These are phyloP conservation scores for Yamadazyma conglobata DNA, from an alignment of 1,139 yeast species.

Conservation along the genomic window DNA sequence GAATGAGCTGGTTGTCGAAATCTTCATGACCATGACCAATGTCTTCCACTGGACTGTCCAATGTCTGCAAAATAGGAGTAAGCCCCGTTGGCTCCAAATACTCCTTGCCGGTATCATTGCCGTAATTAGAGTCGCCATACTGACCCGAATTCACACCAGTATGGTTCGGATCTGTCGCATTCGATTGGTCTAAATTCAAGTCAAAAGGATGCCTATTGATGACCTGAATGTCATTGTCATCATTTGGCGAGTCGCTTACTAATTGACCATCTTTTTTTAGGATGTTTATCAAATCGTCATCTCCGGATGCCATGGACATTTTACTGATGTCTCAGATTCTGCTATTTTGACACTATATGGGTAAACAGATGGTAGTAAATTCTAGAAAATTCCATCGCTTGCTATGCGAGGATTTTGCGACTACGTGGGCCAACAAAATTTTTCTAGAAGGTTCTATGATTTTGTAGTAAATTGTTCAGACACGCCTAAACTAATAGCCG, in stretches of 20 bases:
- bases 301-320: too few relatives aligned
- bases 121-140: slow-evolving; percentile 1
- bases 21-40: slow-evolving; percentile 3
- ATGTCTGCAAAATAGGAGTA: slow-evolving; percentile 12
- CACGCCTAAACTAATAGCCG: too few relatives aligned
- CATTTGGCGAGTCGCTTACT: too few relatives aligned
- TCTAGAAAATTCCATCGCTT: too few relatives aligned
- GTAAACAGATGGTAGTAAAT: too few relatives aligned
- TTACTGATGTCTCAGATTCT: too few relatives aligned
- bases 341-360: too few relatives aligned
- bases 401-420: too few relatives aligned
- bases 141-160: background rate
- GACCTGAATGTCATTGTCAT: slow-evolving; percentile 35
- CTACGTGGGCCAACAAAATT: too few relatives aligned
- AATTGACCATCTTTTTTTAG: slow-evolving; percentile 14
- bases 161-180: background rate
- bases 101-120: slow-evolving; percentile 2
- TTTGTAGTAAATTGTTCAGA: too few relatives aligned
- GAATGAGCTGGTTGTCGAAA: slow-evolving; percentile 13
- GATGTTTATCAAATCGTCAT: slow-evolving; percentile 15
- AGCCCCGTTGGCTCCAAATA: slow-evolving; percentile 10
- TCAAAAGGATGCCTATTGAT: slow-evolving; percentile 26
- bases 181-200: slow-evolving; percentile 12
- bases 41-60: slow-evolving; percentile 11
- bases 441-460: too few relatives aligned